phyloP scores from a whole-genome alignment of 2,329 filamentous ascomycete genomes.

The Celoporthe dispersa region DNA sequence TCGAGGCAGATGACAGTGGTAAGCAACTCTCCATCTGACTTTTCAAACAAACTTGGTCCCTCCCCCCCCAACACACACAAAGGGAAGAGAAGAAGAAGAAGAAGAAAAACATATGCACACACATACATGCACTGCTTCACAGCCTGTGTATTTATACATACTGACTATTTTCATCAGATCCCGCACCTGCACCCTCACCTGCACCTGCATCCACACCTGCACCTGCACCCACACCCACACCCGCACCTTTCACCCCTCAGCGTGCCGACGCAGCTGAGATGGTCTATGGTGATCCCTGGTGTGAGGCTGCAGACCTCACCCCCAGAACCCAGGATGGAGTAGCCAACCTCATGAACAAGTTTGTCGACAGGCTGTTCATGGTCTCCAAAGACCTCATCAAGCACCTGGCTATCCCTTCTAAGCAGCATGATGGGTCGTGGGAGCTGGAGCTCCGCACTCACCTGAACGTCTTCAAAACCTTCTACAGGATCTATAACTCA shows the following conservation, averaged over 20 bases:
- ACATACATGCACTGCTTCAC: too few species aligned
- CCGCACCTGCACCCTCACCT: slow-evolving; percentile 17
- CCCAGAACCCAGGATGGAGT: slow-evolving; percentile 21
- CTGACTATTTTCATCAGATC: too few species aligned
- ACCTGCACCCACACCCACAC: slow-evolving; percentile 5
- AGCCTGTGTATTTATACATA: too few species aligned
- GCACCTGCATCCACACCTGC: not conserved
- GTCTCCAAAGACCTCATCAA: slow-evolving; percentile 18
- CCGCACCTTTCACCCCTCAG: slow-evolving; percentile 21
- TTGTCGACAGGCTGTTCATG: slow-evolving; percentile 23
- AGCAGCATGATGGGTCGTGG: slow-evolving; percentile 25
- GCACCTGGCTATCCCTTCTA: slow-evolving; percentile 18
- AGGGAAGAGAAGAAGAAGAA: not conserved
- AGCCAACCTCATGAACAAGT: slow-evolving; percentile 30
- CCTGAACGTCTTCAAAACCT: slow-evolving; percentile 18
- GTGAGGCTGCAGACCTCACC: slow-evolving; percentile 10
- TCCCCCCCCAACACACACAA: too few species aligned
- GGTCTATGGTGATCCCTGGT: slow-evolving; percentile 13
- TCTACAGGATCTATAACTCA: slow-evolving; percentile 24
- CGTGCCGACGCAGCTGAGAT: slow-evolving; percentile 11
- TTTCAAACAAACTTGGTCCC: too few species aligned
- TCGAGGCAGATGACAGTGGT: slow-evolving; percentile 15
- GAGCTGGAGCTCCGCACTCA: slow-evolving; percentile 20
- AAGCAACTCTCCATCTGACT: not conserved
- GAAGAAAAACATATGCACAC: not conserved